Evolutionary conservation across 2,329 filamentous ascomycete genomes (phyloP).

Genomic region (Endoconidiophora laricicola): DNA sequence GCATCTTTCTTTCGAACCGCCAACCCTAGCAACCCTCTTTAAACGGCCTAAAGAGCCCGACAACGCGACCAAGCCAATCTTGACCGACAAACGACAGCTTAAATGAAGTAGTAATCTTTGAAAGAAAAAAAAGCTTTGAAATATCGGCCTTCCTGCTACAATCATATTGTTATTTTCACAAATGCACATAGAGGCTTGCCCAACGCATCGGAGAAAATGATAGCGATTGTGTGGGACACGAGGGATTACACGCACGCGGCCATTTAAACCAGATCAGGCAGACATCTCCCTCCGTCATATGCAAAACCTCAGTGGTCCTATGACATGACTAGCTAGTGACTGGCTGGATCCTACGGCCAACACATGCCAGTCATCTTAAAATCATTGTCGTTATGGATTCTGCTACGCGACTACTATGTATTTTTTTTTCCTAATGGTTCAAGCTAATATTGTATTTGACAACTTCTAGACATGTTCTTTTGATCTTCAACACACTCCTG

Average conservation of each 20-base stretch:
- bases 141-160: not conserved
- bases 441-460: not conserved
- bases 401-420: not conserved
- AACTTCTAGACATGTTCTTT: constrained; percentile 55
- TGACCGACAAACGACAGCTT: no score
- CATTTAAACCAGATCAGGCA: no score
- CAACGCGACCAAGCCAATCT: no score
- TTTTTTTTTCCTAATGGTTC: not conserved
- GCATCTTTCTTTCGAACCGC: not conserved
- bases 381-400: not conserved
- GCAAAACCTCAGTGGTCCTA: not conserved
- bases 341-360: not conserved
- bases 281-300: not conserved
- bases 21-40: not conserved
- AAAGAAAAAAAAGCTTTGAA: no score
- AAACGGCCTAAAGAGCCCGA: no score
- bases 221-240: no score
- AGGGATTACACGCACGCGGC: no score
- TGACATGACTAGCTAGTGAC: not conserved
- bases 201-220: no score
- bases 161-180: no score
- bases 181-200: no score
- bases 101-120: no score
- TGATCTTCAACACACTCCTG: constrained; percentile 67
- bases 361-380: not conserved